These are phyloP conservation scores for Ascochyta rabiei DNA, from an alignment of 2,329 filamentous ascomycete genomes.

Conservation along the genomic window DNA sequence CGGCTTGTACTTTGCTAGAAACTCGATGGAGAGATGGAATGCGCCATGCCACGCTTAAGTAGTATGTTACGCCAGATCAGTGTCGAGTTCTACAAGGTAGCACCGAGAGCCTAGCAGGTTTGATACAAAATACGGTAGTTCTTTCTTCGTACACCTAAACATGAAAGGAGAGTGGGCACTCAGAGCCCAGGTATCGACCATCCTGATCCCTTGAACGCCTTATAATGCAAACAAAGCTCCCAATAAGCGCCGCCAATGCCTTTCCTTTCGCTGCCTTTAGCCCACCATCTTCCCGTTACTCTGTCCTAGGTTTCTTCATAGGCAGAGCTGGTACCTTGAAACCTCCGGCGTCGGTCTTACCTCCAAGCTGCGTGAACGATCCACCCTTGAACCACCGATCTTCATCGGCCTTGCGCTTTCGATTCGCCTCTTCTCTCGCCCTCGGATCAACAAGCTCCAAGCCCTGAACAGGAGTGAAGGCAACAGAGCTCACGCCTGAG, in stretches of 20 bases:
- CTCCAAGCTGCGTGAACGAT: conserved; percentile 84
- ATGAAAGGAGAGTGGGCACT: neutral
- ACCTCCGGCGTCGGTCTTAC: conserved; percentile 62
- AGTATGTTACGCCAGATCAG: too few species aligned
- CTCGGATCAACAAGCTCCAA: conserved; percentile 95
- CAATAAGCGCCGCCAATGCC: neutral
- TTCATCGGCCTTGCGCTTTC: conserved; percentile 92
- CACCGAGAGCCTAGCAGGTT: too few species aligned
- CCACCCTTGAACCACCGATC: conserved; percentile 97
- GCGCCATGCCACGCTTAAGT: too few species aligned
- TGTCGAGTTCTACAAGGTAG: too few species aligned
- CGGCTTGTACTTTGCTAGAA: too few species aligned
- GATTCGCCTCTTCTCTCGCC: conserved; percentile 81
- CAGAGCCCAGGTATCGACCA: conserved; percentile 11
- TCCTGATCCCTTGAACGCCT: conserved; percentile 6
- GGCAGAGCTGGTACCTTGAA: conserved; percentile 86
- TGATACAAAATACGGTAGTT: too few species aligned
- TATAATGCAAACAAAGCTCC: conserved; percentile 7
- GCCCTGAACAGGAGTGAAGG: conserved; percentile 93
- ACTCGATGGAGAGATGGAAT: too few species aligned
- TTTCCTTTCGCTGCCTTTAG: too few species aligned
- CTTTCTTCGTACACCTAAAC: too few species aligned
- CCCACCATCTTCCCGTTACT: neutral
- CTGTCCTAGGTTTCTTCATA: conserved; percentile 65
- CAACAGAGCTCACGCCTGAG: conserved; percentile 80